Base-by-base conservation (phyloP, 2,329 filamentous ascomycete species). In the Calycina marina region DNA sequence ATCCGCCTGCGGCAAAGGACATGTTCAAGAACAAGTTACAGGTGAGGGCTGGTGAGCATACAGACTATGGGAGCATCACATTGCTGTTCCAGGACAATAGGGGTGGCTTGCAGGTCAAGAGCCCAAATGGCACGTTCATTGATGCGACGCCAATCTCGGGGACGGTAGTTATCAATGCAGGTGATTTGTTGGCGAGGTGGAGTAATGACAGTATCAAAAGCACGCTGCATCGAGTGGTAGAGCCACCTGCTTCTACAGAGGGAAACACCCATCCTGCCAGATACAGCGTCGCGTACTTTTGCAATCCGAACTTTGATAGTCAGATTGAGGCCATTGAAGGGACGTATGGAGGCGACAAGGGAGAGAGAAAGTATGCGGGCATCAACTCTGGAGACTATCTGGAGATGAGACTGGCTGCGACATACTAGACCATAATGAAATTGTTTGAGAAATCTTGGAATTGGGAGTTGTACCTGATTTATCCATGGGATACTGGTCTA, bases 201-300 rank as follows among this genome's bases (percentile, higher is more conserved):
- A 83, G 79, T 41, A 94, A 94, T 50, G 83, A 92, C 49, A 79
- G 71, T 4, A 93, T 94, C 58, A 85, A 80, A 59, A 88, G 80
- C 51, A 94, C 86, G 4, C 72, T 85, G 38, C 86, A 94, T 56
- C 73, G 85, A 8, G 86, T 94, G 1, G 81, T 94, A 4, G 81
- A 93, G 58, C 86, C 86, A 2, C 80, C 82, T 1, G 60, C 62
- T 11, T 65, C 63, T 4, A 61, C 59, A 3, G 59, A 57, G 5
- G 65, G 64, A 11, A 57, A 62, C 24, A 39, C 46, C 12, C 77
- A 92, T 53, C 83, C 84, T 1, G 65, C 83, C 1, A 65, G 80
- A 24, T 94, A 94, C 51, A 88, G 79, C 46, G 77, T 94, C 50
- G 86, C 85, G 46, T 94, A 80, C 52, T 80, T 81, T 49, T 80